Evolutionary conservation across 2,329 filamentous ascomycete species (phyloP).

Genomic region (Metarhizium rileyi): DNA sequence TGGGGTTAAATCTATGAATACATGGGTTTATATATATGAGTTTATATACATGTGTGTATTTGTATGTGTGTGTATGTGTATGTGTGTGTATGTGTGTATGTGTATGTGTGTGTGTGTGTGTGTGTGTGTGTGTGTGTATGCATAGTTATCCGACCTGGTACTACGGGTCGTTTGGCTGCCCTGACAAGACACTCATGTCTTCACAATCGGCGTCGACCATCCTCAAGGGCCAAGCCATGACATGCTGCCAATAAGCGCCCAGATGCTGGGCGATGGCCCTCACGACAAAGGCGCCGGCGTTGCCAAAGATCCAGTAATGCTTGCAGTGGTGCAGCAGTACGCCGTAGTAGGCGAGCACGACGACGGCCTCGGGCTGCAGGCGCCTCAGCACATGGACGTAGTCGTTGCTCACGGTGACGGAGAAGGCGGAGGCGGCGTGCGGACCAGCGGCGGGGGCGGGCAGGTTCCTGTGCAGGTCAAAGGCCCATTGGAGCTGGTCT

Average conservation of each 20-base stretch:
- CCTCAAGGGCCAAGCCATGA: conserved; percentile 23
- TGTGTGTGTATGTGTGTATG: too few relatives aligned
- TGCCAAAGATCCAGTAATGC: conserved; percentile 32
- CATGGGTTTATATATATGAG: too few relatives aligned
- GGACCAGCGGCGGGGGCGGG: conserved; percentile 13
- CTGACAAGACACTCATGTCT: too few relatives aligned
- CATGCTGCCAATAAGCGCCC: conserved; percentile 23
- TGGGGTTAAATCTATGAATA: too few relatives aligned
- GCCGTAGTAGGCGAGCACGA: conserved; percentile 40
- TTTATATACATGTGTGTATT: too few relatives aligned
- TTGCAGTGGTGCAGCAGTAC: conserved; percentile 34
- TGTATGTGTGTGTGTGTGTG: too few relatives aligned
- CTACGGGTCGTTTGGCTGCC: too few relatives aligned
- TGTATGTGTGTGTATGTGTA: too few relatives aligned
- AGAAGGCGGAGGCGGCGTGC: conserved; percentile 24
- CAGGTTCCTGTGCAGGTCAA: conserved; percentile 20
- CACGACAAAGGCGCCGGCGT: conserved; percentile 25
- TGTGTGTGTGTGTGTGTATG: too few relatives aligned
- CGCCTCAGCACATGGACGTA: conserved; percentile 26
- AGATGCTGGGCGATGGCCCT: conserved; percentile 22
- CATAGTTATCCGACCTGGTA: too few relatives aligned
- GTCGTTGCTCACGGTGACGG: conserved; percentile 20
- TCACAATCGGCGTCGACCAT: conserved; percentile 13
- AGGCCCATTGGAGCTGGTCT: conserved; percentile 22
- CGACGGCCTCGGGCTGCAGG: conserved; percentile 30